A percentile compares a stretch with the other conserved stretches of the same genome.
phyloP scores from a whole-genome alignment of 2,329 filamentous ascomycete species.

The Emmonsia crescens region DNA sequence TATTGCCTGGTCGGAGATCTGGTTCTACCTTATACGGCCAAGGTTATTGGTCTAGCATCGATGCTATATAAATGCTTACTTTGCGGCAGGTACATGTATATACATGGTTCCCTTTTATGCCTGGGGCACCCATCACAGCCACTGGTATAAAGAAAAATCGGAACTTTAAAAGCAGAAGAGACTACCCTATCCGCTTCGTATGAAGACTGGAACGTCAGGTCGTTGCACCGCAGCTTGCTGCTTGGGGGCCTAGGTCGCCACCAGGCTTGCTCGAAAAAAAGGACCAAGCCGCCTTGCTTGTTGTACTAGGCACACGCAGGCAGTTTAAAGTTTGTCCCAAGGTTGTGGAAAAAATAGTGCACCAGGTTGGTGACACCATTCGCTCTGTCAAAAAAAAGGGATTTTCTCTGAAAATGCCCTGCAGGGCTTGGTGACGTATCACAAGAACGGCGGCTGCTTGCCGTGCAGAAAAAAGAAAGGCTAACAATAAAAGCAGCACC shows the following conservation, averaged over 20 bases:
- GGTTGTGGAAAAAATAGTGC: background rate
- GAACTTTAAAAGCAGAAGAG: background rate
- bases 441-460: conserved; percentile 3
- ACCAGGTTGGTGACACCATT: background rate
- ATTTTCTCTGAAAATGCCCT: background rate
- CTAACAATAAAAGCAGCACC: background rate
- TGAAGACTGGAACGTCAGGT: background rate
- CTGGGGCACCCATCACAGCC: background rate
- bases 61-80: background rate
- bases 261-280: background rate
- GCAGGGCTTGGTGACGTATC: background rate
- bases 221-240: background rate
- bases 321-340: conserved; percentile 2
- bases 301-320: background rate
- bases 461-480: background rate
- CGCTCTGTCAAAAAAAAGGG: background rate
- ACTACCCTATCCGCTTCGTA: background rate
- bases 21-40: background rate
- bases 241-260: background rate
- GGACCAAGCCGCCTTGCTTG: background rate
- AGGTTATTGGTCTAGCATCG: background rate
- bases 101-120: background rate
- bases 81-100: background rate
- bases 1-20: background rate
- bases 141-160: background rate